Evolutionary conservation across 345 rosid species (phyloP).

Genomic region (Chamaenerion angustifolium): DNA sequence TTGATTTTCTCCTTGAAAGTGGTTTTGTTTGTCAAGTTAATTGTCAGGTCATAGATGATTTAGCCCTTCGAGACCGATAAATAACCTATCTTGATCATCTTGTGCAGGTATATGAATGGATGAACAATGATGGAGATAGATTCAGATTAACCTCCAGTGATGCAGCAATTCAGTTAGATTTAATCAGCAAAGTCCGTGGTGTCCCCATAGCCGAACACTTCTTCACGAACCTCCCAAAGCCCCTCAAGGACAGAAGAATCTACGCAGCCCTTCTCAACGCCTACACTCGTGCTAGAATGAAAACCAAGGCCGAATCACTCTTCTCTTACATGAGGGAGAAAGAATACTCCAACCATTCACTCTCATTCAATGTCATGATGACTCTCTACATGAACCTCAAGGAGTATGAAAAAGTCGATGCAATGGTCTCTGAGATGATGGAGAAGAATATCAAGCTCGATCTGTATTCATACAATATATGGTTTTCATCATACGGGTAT

Average conservation of each 20-base stretch:
- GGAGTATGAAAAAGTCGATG: slow-evolving; percentile 60
- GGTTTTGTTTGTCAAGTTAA: too few relatives aligned
- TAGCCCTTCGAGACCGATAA: too few relatives aligned
- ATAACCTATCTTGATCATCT: too few relatives aligned
- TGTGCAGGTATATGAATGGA: slow-evolving; percentile 81
- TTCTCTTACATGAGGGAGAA: slow-evolving; percentile 52
- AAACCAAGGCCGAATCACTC: slow-evolving; percentile 60
- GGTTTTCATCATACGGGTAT: slow-evolving; percentile 74
- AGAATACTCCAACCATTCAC: slow-evolving; percentile 47
- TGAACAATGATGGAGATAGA: slow-evolving; percentile 61
- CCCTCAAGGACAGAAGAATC: slow-evolving; percentile 65
- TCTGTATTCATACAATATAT: slow-evolving; percentile 81
- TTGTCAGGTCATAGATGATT: neutral
- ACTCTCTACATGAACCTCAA: slow-evolving; percentile 77
- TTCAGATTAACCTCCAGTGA: slow-evolving; percentile 64
- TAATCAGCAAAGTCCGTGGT: slow-evolving; percentile 71
- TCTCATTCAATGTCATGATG: slow-evolving; percentile 94
- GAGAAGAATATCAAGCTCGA: slow-evolving; percentile 55
- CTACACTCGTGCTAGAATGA: slow-evolving; percentile 44
- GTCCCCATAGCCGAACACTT: slow-evolving; percentile 55
- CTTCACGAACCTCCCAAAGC: slow-evolving; percentile 39
- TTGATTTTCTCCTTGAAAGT: too few relatives aligned
- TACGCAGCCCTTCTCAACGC: slow-evolving; percentile 78
- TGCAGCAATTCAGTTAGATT: slow-evolving; percentile 88
- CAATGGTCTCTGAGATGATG: slow-evolving; percentile 62